phyloP scores from a whole-genome alignment of 305 asterid genomes.

The Fraxinus paxiana region DNA sequence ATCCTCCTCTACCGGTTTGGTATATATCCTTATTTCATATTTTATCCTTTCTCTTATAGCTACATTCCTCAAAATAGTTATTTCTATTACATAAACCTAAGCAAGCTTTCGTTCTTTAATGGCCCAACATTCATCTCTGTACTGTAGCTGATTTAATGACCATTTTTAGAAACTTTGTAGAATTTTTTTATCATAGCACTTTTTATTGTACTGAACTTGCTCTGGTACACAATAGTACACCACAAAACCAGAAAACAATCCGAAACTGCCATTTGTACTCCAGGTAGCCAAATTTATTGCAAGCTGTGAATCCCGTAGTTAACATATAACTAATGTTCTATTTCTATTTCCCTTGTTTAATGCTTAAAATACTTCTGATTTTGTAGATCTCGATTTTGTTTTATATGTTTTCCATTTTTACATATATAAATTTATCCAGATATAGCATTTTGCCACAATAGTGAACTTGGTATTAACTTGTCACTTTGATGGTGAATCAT shows the following conservation, averaged over 20 bases:
- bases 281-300: neutral
- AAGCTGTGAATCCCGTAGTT: neutral
- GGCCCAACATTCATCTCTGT: neutral
- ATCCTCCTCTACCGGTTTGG: neutral
- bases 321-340: neutral
- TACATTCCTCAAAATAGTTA: neutral
- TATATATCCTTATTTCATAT: neutral
- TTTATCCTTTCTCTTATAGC: neutral
- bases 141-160: neutral
- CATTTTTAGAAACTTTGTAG: neutral
- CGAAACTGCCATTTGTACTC: neutral
- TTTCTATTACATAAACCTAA: neutral
- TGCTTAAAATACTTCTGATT: neutral
- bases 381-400: neutral
- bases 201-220: neutral
- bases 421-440: neutral
- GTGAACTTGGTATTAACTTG: neutral
- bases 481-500: neutral
- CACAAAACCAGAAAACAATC: neutral
- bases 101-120: neutral
- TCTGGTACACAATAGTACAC: neutral
- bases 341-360: neutral
- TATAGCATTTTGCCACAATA: neutral
- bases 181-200: neutral
- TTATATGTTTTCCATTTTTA: neutral